Base-by-base conservation (phyloP, 495 filamentous ascomycete genomes). In the Penicillium longicatenatum region DNA sequence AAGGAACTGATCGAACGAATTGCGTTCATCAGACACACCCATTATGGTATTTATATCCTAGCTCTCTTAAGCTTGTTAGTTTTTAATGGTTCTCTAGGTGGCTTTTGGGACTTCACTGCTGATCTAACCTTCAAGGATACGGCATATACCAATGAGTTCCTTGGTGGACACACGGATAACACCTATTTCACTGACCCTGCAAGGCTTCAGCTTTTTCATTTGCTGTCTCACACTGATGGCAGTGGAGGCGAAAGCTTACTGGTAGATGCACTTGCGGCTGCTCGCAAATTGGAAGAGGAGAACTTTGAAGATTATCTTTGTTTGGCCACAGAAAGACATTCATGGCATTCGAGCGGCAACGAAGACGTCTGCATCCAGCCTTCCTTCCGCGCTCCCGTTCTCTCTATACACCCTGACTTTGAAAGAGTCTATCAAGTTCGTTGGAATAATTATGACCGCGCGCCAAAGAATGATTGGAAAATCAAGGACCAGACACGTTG, bases 61-160 rank as follows among this genome's bases (percentile, higher is more conserved):
- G 19, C 22, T 1, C 1, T 20, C n/a, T 14, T 46, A 1, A 1
- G 6, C 14, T 12, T 44, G 10, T 24, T 12, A 11, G 0, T 14
- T 20, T 19, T 41, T 54, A 44, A 54, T 17, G 11, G 4, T 8
- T 19, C 8, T 33, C 9, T 16, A 87, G 85, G 88, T 59, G 92
- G 89, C 24, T 97, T 97, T 75, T 98, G 92, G 81, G 91, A 96
- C 71, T 97, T 98, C 70, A 93, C 88, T 1, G 85, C 93, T 30
- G 90, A 97, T 68, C 82, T 97, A 17, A 84, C 89, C 21, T 88
- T 83, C 66, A 93, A 91, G 68, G 93, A 98, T 66, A 96, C 88
- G 6, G 93, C 93, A n/a, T 98, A 97, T 71, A 97, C 93, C 14
- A 87, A 82, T 55, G 76, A 93, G 50, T 82, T 83, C 7, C 79